phyloP scores from a whole-genome alignment of 2,329 filamentous ascomycete genomes.

The Aspergillus melleus region DNA sequence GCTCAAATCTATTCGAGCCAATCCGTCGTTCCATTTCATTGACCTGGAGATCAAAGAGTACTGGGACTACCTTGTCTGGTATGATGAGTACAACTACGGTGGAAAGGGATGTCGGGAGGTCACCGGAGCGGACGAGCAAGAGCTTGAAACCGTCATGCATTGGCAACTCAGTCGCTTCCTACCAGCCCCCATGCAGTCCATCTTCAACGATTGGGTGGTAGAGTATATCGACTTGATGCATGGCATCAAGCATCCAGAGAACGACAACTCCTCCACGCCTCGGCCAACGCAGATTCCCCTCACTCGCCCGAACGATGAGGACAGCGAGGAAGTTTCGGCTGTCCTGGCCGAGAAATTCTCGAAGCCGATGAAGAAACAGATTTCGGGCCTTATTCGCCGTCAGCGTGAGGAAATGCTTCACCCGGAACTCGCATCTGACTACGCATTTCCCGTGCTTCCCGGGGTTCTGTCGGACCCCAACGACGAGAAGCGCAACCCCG shows the following conservation, averaged over 20 bases:
- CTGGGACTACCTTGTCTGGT: slow-evolving; percentile 99
- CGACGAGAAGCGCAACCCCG: slow-evolving; percentile 69
- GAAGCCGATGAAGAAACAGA: slow-evolving; percentile 86
- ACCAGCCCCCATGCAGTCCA: slow-evolving; percentile 73
- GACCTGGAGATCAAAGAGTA: slow-evolving; percentile 98
- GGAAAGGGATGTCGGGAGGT: slow-evolving; percentile 88
- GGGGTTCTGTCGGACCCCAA: slow-evolving; percentile 44
- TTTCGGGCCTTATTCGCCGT: slow-evolving; percentile 74
- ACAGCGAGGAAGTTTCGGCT: slow-evolving; percentile 59
- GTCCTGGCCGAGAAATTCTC: slow-evolving; percentile 82
- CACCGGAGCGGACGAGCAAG: slow-evolving; percentile 71
- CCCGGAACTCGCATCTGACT: slow-evolving; percentile 82
- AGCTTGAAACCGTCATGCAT: slow-evolving; percentile 90
- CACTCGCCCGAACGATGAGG: slow-evolving; percentile 58
- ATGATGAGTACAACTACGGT: slow-evolving; percentile 98
- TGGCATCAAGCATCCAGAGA: slow-evolving; percentile 70
- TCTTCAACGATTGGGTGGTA: slow-evolving; percentile 89
- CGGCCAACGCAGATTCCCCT: slow-evolving; percentile 63
- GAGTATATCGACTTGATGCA: slow-evolving; percentile 97
- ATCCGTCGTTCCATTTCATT: slow-evolving; percentile 94
- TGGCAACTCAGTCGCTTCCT: slow-evolving; percentile 96
- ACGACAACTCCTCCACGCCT: slow-evolving; percentile 59
- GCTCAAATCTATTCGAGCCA: slow-evolving; percentile 92
- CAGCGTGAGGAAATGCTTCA: slow-evolving; percentile 89
- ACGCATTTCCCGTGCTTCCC: slow-evolving; percentile 76